Evolutionary conservation across 768 basidiomycete genomes (phyloP), one percentile per base, ranked within the genome.

Genomic region (Collybiopsis confluens): DNA sequence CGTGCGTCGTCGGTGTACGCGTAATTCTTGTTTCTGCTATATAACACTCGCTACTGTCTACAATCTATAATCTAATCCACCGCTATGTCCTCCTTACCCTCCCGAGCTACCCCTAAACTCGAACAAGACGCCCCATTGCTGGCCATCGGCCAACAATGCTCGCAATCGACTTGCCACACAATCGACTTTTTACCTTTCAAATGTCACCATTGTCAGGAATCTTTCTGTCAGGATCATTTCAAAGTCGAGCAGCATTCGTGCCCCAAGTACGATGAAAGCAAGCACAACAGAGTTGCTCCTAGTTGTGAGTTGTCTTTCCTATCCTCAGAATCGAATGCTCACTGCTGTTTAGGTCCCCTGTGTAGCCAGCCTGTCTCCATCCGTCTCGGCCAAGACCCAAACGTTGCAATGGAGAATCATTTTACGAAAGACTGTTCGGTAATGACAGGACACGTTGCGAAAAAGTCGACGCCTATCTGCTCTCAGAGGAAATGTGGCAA

Each of bases 171-270:
- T 1, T 93, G 91, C 69, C 68, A 75, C 26, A 77, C 88, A 57
- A 78, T 92, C 63, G 91, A 93, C 73, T 92, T 92, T 59, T 73
- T 93, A 10, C 90, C 91, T 0, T 88, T 92, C 76, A 88, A 86
- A 68, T 94, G 91, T 66, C 85, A 88, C 46, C 88, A 91, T 61
- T 94, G 91, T 66, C 63, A 75, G 13, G 66, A 75, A 15, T 73
- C 76, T 0, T 93, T 83, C 71, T 94, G 92, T 60, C 81, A 82
- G 38, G 86, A 90, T 11, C 91, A 94, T 63, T 92, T 85, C 71
- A 79, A 78, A 56, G 86, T 85, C 11, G 71, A 77, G 16, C 76
- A 75, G 2, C 91, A 93, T 62, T 71, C 68, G 35, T 91, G 92
- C 63, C 65, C 77, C 2, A 75, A 85, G 60, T 91, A 85, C 62